These are phyloP conservation scores for Sclerotinia borealis DNA, from an alignment of 2,329 filamentous ascomycete species.

Conservation along the genomic window DNA sequence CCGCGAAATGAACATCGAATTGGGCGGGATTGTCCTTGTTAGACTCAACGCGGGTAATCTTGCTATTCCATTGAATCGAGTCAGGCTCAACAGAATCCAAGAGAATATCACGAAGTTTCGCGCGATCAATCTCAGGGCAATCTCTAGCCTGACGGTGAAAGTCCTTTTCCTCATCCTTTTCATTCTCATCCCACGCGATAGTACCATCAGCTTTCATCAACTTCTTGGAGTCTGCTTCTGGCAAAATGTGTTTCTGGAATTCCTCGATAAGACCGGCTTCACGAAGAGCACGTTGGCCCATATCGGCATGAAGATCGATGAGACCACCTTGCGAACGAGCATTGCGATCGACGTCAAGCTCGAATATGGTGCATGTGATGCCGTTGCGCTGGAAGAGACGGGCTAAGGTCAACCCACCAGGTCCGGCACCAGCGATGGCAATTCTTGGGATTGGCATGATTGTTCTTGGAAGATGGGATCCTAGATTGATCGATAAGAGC, in stretches of 20 bases:
- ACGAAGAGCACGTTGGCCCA: slow-evolving; percentile 30
- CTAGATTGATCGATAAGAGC: neutral
- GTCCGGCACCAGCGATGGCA: slow-evolving; percentile 22
- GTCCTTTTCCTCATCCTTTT: neutral
- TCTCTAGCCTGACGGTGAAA: slow-evolving; percentile 6
- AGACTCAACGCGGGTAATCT: slow-evolving; percentile 28
- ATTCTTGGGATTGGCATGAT: slow-evolving; percentile 16
- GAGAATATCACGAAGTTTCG: slow-evolving; percentile 34
- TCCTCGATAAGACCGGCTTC: slow-evolving; percentile 30
- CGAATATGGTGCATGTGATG: slow-evolving; percentile 29
- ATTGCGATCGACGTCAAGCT: slow-evolving; percentile 25
- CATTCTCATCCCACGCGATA: slow-evolving; percentile 20
- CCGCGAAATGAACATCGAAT: slow-evolving; percentile 18
- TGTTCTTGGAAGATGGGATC: neutral
- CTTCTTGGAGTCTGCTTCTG: slow-evolving; percentile 38
- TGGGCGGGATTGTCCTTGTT: slow-evolving; percentile 7
- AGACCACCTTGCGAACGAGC: slow-evolving; percentile 35
- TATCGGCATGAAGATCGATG: slow-evolving; percentile 40
- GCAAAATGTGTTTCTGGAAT: slow-evolving; percentile 34
- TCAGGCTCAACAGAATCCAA: slow-evolving; percentile 29
- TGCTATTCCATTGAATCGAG: slow-evolving; percentile 36
- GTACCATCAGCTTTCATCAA: slow-evolving; percentile 32
- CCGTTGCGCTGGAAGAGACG: slow-evolving; percentile 22
- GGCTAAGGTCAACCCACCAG: slow-evolving; percentile 21
- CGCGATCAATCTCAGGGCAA: slow-evolving; percentile 37